phyloP scores from a whole-genome alignment of 495 filamentous ascomycete genomes.

The Aspergillus homomorphus region DNA sequence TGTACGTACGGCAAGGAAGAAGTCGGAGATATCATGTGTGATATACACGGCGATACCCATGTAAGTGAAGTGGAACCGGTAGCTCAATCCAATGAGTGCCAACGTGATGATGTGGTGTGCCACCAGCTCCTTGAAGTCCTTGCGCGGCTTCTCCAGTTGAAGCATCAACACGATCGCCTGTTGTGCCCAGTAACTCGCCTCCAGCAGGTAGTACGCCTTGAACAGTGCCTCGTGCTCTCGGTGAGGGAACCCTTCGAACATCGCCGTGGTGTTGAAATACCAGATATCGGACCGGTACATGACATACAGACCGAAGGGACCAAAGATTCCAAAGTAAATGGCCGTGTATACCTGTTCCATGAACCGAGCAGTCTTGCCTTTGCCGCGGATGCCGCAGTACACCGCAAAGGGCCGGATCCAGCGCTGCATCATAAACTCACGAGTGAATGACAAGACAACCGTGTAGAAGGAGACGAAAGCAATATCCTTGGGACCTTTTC shows the following conservation, averaged over 20 bases:
- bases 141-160: constrained; percentile 89
- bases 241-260: constrained; percentile 93
- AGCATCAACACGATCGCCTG: constrained; percentile 87
- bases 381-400: constrained; percentile 63
- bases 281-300: constrained; percentile 91
- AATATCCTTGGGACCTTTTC: constrained; percentile 82
- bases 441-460: constrained; percentile 84
- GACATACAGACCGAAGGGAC: constrained; percentile 85
- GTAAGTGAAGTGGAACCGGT: constrained; percentile 97
- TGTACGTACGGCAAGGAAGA: constrained; percentile 85
- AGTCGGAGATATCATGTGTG: constrained; percentile 93
- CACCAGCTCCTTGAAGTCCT: constrained; percentile 95
- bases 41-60: constrained; percentile 97
- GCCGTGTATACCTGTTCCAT: constrained; percentile 98
- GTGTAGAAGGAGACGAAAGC: constrained; percentile 89
- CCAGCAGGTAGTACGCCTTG: constrained; percentile 95
- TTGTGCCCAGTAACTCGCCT: constrained; percentile 95
- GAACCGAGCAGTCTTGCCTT: constrained; percentile 83
- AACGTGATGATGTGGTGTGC: constrained; percentile 92
- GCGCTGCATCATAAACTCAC: constrained; percentile 96
- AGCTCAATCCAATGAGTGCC: constrained; percentile 82
- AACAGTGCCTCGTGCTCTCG: constrained; percentile 77
- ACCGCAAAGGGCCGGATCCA: constrained; percentile 76
- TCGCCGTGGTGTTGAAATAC: constrained; percentile 92
- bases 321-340: constrained; percentile 86